Evolutionary conservation across 768 basidiomycete genomes (phyloP).

Genomic region (Lentinula detonsa): DNA sequence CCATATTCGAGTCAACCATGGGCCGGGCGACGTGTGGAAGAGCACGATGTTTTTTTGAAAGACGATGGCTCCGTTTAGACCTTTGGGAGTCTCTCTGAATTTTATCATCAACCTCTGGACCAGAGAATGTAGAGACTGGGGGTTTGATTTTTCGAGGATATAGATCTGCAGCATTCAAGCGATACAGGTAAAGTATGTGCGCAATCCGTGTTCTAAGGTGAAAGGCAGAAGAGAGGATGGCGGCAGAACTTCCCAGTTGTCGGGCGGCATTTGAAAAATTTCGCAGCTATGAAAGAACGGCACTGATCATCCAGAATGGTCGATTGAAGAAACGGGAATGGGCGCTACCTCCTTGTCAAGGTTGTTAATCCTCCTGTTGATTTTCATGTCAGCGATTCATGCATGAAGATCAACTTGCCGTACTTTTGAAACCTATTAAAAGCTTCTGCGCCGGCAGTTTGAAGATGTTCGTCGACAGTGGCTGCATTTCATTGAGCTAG

Average conservation of each 20-base stretch:
- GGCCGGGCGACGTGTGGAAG: slow-evolving; percentile 49
- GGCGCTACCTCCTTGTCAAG: slow-evolving; percentile 55
- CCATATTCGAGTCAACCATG: slow-evolving; percentile 48
- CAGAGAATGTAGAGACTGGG: slow-evolving; percentile 23
- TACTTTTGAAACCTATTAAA: slow-evolving; percentile 63
- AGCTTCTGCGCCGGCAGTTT: slow-evolving; percentile 57
- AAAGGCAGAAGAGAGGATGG: slow-evolving; percentile 69
- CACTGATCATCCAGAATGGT: not conserved
- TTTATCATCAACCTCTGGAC: not conserved
- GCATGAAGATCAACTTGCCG: slow-evolving; percentile 10
- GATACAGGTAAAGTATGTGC: slow-evolving; percentile 65
- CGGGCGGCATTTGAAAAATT: slow-evolving; percentile 75
- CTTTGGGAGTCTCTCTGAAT: slow-evolving; percentile 3
- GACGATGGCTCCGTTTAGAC: slow-evolving; percentile 19
- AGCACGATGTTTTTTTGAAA: slow-evolving; percentile 26
- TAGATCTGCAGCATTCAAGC: slow-evolving; percentile 71
- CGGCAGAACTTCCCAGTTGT: slow-evolving; percentile 72
- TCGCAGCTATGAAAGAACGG: slow-evolving; percentile 42
- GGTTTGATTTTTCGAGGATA: slow-evolving; percentile 60
- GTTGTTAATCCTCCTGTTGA: slow-evolving; percentile 46
- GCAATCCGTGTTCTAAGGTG: slow-evolving; percentile 65
- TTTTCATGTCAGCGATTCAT: slow-evolving; percentile 3
- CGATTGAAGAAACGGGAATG: not conserved
- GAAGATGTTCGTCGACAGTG: slow-evolving; percentile 64
- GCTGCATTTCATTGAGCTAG: slow-evolving; percentile 25